A percentile compares a stretch with the other conserved stretches of the same genome.
Conservation (phyloP, 768 basidiomycete genomes). For the Albatrellus ellisii region DNA sequence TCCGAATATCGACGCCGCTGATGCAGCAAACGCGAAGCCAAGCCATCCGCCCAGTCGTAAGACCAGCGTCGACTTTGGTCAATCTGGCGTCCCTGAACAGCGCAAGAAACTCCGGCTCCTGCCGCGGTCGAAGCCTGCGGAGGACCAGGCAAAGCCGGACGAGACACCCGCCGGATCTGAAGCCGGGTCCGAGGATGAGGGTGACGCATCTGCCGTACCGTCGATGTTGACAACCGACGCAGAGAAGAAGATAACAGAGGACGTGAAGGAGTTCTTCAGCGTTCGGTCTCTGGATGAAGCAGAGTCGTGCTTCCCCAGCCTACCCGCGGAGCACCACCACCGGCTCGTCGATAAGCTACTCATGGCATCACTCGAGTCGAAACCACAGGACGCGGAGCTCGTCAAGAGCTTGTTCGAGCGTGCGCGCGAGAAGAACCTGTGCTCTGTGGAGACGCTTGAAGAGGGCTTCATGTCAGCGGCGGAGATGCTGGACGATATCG, state of each 20-base stretch:
- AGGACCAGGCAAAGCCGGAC: conserved; percentile 22
- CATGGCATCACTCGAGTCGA: conserved; percentile 63
- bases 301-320: conserved; percentile 68
- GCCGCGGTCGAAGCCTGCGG: conserved; percentile 66
- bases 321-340: conserved; percentile 52
- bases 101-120: conserved; percentile 63
- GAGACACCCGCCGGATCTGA: conserved; percentile 33
- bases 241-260: conserved; percentile 65
- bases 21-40: conserved; percentile 41
- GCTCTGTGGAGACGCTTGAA: conserved; percentile 51
- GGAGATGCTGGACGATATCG: conserved; percentile 78
- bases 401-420: conserved; percentile 64
- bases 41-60: conserved; percentile 37
- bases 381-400: conserved; percentile 67
- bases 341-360: conserved; percentile 67
- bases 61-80: conserved; percentile 36
- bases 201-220: conserved; percentile 21
- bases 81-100: conserved; percentile 36
- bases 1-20: conserved; percentile 40
- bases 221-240: conserved; percentile 56
- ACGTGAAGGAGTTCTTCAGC: conserved; percentile 77
- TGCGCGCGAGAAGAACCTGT: conserved; percentile 45
- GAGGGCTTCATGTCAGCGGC: conserved; percentile 57
- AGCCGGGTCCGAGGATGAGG: conserved; percentile 36
- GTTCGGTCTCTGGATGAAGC: conserved; percentile 81